Conservation (phyloP, 2,329 filamentous ascomycete species). For the Claviceps pazoutovae region DNA sequence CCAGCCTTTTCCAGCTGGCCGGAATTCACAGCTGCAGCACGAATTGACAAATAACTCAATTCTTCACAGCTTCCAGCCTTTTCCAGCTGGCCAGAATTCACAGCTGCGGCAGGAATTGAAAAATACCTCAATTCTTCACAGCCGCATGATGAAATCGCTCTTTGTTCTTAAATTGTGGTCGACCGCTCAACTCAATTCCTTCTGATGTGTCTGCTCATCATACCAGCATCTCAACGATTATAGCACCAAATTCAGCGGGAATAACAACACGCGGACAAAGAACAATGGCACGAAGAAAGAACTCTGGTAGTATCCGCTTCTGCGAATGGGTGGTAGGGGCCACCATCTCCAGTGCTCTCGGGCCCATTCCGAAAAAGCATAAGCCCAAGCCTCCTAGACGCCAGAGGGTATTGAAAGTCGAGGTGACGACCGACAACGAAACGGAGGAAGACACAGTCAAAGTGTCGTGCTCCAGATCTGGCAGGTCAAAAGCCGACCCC, state of each 20-base stretch:
- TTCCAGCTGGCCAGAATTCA: no score
- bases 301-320: constrained; percentile 9
- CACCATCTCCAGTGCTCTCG: constrained; percentile 18
- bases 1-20: no score
- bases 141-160: background rate
- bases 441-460: constrained; percentile 33
- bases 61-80: no score
- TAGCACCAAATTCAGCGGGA: background rate
- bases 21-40: no score
- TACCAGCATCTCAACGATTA: background rate
- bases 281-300: background rate
- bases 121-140: background rate
- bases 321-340: constrained; percentile 29
- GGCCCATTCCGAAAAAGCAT: constrained; percentile 13
- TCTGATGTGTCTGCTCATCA: background rate
- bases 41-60: background rate
- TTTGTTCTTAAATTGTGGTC: background rate
- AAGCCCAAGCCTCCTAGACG: constrained; percentile 13
- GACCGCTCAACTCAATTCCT: background rate
- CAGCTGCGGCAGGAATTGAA: no score
- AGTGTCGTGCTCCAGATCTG: constrained; percentile 33
- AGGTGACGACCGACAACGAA: constrained; percentile 37
- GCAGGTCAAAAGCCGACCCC: constrained; percentile 5
- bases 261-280: background rate
- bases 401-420: constrained; percentile 24